Evolutionary conservation across 495 filamentous ascomycete genomes (phyloP).

Genomic region (Delitschia confertaspora): DNA sequence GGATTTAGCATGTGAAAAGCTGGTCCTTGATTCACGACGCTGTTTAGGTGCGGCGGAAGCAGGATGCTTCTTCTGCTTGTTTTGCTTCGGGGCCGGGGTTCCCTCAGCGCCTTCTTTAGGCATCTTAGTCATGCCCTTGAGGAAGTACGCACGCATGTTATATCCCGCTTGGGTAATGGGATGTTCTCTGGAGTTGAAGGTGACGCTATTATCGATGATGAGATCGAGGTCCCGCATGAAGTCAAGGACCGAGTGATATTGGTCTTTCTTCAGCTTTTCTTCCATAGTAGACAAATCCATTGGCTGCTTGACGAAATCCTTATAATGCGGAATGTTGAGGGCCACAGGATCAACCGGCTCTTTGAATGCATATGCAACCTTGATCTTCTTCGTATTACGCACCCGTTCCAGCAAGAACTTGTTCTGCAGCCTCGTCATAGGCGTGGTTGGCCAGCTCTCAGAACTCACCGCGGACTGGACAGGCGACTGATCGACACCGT

Average conservation of each 20-base stretch:
- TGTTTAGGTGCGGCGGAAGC: conserved; percentile 29
- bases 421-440: conserved; percentile 50
- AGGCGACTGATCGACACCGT: conserved; percentile 8
- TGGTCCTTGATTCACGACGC: conserved; percentile 20
- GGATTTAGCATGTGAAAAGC: conserved; percentile 27
- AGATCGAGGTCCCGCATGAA: conserved; percentile 63
- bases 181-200: conserved; percentile 77
- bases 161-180: conserved; percentile 54
- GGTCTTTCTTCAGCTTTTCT: conserved; percentile 56
- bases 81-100: conserved; percentile 46
- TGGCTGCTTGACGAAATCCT: conserved; percentile 58
- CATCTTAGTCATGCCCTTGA: conserved; percentile 47
- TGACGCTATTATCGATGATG: conserved; percentile 63
- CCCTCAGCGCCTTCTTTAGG: conserved; percentile 40
- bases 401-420: conserved; percentile 48
- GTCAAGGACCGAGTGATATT: conserved; percentile 55
- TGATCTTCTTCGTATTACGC: conserved; percentile 69
- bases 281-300: conserved; percentile 84
- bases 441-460: conserved; percentile 23
- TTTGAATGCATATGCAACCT: conserved; percentile 61
- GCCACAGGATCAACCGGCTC: conserved; percentile 63
- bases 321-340: conserved; percentile 64
- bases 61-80: conserved; percentile 48
- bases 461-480: conserved; percentile 13
- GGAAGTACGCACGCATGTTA: conserved; percentile 53